Base-by-base conservation (phyloP, 2,329 filamentous ascomycete genomes). In the Talaromyces sp. region DNA sequence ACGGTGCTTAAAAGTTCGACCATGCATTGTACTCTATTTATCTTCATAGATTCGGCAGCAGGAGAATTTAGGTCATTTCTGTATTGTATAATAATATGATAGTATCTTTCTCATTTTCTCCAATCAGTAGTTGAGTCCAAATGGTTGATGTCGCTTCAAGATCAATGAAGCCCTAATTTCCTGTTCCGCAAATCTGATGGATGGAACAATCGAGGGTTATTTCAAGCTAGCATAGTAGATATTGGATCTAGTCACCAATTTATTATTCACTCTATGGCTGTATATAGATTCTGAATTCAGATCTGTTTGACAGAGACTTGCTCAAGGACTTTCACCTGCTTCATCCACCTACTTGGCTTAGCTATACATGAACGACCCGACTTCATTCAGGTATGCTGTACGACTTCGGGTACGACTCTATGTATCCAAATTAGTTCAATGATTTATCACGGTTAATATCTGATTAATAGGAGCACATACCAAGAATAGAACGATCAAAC, bases 401-500 rank as follows among this genome's bases (percentile, higher is more conserved):
- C 3, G 70, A 72, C 61, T 71, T 78, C 0, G 77, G 75, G 33
- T 76, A 69, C 17, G 74, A 77, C 53, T 80, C 75, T 62, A 10
- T 22, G 21, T 28, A 10, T 33, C 13, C 45, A 17, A 37, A 10
- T 52, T 28, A 52, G 48, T 25, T 25, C 13, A 36, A 21, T 3
- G 4, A 25, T 28, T n/a, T 6, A 3, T 15, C 17, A 25, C n/a
- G n/a, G n/a, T n/a, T n/a, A n/a, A n/a, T n/a, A 17, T 15, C 11
- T 39, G 3, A n/a, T n/a, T n/a, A n/a, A 39, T 39, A 15, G n/a
- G 35, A 17, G 28, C 3, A 63, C 65, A 31, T 58, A 73, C 70
- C 70, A 40, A 73, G 56, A 48, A 71, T 68, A 8, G 70, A 70
- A 28, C 73, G 70, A 48, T 80, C 75, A 57, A 86, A 82, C 56